Evolutionary conservation across 495 filamentous ascomycete species (phyloP).

Genomic region (Apodospora peruviana): DNA sequence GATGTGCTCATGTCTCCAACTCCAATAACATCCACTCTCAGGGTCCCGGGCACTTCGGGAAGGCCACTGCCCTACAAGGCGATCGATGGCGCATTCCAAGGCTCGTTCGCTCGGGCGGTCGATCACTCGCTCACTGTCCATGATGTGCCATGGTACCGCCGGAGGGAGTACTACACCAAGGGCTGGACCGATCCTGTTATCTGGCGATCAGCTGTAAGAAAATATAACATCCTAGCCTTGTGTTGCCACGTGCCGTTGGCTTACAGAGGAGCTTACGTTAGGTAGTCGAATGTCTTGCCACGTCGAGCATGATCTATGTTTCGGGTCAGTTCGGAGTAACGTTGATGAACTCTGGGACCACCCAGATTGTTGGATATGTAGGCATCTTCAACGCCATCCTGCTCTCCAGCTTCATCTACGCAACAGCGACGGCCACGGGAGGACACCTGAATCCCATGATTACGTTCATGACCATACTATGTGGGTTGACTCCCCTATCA

Average conservation of each 20-base stretch:
- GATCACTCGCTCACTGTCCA: not conserved
- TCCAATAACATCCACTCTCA: not conserved
- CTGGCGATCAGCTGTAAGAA: conserved; percentile 7
- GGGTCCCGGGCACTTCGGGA: no score
- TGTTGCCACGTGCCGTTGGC: not conserved
- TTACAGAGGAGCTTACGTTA: not conserved
- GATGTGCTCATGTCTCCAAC: not conserved
- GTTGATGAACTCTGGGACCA: conserved; percentile 21
- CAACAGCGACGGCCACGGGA: conserved; percentile 43
- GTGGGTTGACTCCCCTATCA: conserved; percentile 43
- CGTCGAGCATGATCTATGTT: conserved; percentile 16
- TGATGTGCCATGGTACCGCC: conserved; percentile 10
- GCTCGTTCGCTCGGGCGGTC: conserved; percentile 15
- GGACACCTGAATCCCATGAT: conserved; percentile 50
- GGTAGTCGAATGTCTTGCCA: conserved; percentile 25
- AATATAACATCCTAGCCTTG: not conserved
- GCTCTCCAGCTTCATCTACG: conserved; percentile 46
- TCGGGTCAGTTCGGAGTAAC: conserved; percentile 26
- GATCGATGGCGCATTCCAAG: conserved; percentile 14
- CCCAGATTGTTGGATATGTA: conserved; percentile 24
- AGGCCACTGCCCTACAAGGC: not conserved
- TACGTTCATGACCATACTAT: conserved; percentile 45
- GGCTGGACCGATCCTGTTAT: conserved; percentile 20
- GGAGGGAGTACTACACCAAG: conserved; percentile 11
- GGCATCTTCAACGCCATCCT: conserved; percentile 43